phyloP scores from a whole-genome alignment of 495 filamentous ascomycete species.

The Xeromyces bisporus region DNA sequence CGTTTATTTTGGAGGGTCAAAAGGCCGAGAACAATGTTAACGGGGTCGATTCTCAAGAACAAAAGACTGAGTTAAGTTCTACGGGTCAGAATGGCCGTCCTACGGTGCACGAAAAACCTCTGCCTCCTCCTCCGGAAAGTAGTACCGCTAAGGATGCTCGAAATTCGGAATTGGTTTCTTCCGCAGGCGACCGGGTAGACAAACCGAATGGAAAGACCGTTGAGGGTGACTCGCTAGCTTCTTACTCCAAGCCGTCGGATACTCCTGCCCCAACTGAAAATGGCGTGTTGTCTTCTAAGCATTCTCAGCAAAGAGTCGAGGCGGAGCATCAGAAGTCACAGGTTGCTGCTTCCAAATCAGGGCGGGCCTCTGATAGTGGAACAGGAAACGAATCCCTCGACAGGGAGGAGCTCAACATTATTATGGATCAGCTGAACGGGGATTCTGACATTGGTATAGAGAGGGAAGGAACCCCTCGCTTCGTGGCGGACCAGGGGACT shows the following conservation, averaged over 20 bases:
- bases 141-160: constrained; percentile 10
- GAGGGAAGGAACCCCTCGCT: constrained; percentile 33
- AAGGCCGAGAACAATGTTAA: constrained; percentile 20
- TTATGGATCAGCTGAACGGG: constrained; percentile 68
- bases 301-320: not conserved
- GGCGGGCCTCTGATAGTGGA: constrained; percentile 7
- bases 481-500: constrained; percentile 16
- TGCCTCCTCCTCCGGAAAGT: constrained; percentile 7
- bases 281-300: constrained; percentile 2
- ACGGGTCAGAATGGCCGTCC: not conserved
- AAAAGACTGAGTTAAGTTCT: constrained; percentile 2
- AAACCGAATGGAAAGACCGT: no score
- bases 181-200: constrained; percentile 51
- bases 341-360: constrained; percentile 3
- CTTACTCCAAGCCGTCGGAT: constrained; percentile 28
- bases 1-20: constrained; percentile 27
- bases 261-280: constrained; percentile 25
- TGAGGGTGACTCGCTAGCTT: no score
- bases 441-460: constrained; percentile 59
- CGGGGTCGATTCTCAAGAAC: constrained; percentile 8
- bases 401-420: constrained; percentile 65
- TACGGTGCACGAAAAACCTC: constrained; percentile 3
- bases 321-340: constrained; percentile 3
- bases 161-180: constrained; percentile 38
- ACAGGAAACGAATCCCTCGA: constrained; percentile 32